phyloP scores from a whole-genome alignment of 1,284 basidiomycete species.

The Ustilago curta region DNA sequence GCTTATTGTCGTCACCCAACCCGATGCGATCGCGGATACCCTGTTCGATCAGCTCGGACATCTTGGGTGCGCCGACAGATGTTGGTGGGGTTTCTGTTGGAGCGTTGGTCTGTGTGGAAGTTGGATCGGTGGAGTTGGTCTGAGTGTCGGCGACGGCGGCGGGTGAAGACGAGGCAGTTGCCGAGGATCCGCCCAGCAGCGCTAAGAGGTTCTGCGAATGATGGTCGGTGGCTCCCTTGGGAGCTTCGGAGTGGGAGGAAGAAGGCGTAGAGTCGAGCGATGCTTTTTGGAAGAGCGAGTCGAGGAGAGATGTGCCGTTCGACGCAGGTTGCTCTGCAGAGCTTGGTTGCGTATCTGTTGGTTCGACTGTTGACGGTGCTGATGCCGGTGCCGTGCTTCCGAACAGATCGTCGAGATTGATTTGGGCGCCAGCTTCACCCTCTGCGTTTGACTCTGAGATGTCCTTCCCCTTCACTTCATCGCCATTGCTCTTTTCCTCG shows the following conservation, averaged over 20 bases:
- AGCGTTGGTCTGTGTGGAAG: neutral
- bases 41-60: conserved; percentile 71
- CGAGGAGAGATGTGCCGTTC: conserved; percentile 25
- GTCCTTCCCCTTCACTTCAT: conserved; percentile 10
- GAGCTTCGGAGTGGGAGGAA: neutral
- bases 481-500: conserved; percentile 19
- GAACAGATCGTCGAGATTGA: conserved; percentile 44
- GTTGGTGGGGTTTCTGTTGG: conserved; percentile 15
- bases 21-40: conserved; percentile 70
- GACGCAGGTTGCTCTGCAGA: neutral
- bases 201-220: conserved; percentile 30
- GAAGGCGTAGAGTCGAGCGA: conserved; percentile 16
- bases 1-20: conserved; percentile 63
- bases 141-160: neutral
- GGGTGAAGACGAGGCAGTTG: neutral
- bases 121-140: neutral
- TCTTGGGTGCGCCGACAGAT: conserved; percentile 62
- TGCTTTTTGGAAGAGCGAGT: conserved; percentile 37
- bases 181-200: conserved; percentile 9
- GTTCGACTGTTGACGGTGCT: neutral
- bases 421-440: conserved; percentile 20
- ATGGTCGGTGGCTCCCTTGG: neutral
- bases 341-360: neutral
- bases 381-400: conserved; percentile 15
- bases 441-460: neutral